These are phyloP conservation scores for Fusarium staphyleae DNA, from an alignment of 2,329 filamentous ascomycete species.

Conservation along the genomic window DNA sequence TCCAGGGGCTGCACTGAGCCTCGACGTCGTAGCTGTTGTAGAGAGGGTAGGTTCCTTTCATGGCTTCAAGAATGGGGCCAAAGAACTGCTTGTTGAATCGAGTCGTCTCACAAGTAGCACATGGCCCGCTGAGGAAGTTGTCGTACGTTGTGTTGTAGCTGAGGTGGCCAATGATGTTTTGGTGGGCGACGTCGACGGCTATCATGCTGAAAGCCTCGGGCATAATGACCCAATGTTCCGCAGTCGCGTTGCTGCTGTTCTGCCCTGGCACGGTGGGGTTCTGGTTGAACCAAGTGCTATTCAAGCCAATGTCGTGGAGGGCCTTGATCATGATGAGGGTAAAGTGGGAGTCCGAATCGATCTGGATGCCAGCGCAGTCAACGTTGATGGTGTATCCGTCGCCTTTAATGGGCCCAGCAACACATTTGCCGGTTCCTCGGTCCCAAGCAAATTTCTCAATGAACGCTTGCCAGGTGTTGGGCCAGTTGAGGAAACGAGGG, in stretches of 20 bases:
- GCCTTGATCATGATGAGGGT: slow-evolving; percentile 51
- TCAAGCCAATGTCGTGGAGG: slow-evolving; percentile 48
- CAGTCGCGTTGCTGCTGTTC: slow-evolving; percentile 40
- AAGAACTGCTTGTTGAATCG: slow-evolving; percentile 50
- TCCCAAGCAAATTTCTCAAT: slow-evolving; percentile 53
- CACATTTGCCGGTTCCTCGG: slow-evolving; percentile 46
- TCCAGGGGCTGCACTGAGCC: slow-evolving; percentile 50
- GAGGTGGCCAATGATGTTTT: slow-evolving; percentile 46
- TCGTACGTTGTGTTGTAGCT: slow-evolving; percentile 50
- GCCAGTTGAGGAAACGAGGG: slow-evolving; percentile 52
- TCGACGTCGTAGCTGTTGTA: slow-evolving; percentile 50
- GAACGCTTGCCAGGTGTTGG: slow-evolving; percentile 49
- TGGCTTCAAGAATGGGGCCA: slow-evolving; percentile 47
- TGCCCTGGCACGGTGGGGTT: slow-evolving; percentile 48
- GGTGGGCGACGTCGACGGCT: slow-evolving; percentile 45
- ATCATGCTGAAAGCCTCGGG: slow-evolving; percentile 48
- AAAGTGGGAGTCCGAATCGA: slow-evolving; percentile 51
- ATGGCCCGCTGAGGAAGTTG: slow-evolving; percentile 47
- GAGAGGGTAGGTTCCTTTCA: slow-evolving; percentile 49
- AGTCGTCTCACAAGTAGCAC: slow-evolving; percentile 46
- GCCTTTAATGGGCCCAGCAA: slow-evolving; percentile 44
- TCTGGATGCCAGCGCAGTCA: slow-evolving; percentile 48
- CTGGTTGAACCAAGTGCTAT: slow-evolving; percentile 51
- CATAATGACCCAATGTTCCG: slow-evolving; percentile 50
- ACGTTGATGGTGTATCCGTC: slow-evolving; percentile 49